Evolutionary conservation across 23 red algal species (phyloP).

Genomic region (Gracilaria caudata): DNA sequence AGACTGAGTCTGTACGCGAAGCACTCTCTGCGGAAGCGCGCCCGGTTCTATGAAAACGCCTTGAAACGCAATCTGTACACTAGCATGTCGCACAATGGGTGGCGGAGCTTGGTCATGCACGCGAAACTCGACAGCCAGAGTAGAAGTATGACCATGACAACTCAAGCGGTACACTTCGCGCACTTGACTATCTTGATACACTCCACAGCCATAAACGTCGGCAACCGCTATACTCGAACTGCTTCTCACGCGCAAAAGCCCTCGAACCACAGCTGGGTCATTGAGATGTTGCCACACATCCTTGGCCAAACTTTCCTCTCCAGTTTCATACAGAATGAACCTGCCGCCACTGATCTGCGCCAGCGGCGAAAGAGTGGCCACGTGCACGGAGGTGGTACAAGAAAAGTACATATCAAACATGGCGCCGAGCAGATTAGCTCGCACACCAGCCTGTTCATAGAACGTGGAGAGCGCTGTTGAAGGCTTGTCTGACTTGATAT

Average conservation of each 20-base stretch:
- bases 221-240: background rate
- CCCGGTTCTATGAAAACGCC: slow-evolving; percentile 68
- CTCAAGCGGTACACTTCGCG: slow-evolving; percentile 46
- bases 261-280: slow-evolving; percentile 59
- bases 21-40: slow-evolving; percentile 49
- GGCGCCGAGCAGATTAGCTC: slow-evolving; percentile 43
- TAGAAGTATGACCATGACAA: slow-evolving; percentile 57
- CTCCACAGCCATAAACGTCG: slow-evolving; percentile 49
- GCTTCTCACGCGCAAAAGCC: slow-evolving; percentile 32
- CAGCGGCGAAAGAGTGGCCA: slow-evolving; percentile 37
- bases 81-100: background rate
- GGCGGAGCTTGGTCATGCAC: background rate
- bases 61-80: slow-evolving; percentile 62
- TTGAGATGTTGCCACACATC: slow-evolving; percentile 73
- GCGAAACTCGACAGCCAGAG: slow-evolving; percentile 48
- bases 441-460: slow-evolving; percentile 41
- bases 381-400: slow-evolving; percentile 14
- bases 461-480: slow-evolving; percentile 16
- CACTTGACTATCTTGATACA: slow-evolving; percentile 49
- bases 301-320: slow-evolving; percentile 11
- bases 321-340: slow-evolving; percentile 37
- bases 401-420: slow-evolving; percentile 63
- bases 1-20: slow-evolving; percentile 47
- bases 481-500: background rate
- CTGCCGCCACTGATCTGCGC: slow-evolving; percentile 56